Base-by-base conservation (phyloP, 2,329 filamentous ascomycete genomes). In the Colletotrichum gigasporum region DNA sequence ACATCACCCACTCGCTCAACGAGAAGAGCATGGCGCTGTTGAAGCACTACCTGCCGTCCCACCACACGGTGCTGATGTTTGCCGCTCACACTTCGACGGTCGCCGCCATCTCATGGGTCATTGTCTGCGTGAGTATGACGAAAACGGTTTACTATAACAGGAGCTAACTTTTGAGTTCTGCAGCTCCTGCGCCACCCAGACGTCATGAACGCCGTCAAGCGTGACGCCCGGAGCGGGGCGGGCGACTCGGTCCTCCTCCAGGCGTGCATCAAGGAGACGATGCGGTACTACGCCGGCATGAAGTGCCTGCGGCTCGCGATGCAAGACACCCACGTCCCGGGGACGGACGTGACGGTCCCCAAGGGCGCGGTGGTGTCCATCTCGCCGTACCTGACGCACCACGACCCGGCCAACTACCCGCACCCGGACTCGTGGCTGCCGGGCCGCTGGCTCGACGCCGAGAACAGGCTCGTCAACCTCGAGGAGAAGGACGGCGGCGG, bases 181-280 rank as follows among this genome's bases (percentile, higher is more conserved):
- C n/a, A 68, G 60, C 63, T 70, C 28, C 32, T 70, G 30, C 63
- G 67, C 16, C 50, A 64, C 16, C 68, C 69, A 1, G 64, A 65
- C 6, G 51, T 66, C 8, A 56, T 70, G 66, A 44, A 51, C 9
- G 47, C 44, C 22, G 63, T 70, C 20, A 61, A 54, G 24, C 32
- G 41, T 9, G 66, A 71, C 10, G 56, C 69, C 4, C 60, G 68
- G 9, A 54, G 55, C n/a, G 59, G 56, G 2, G 11, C 34, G 8
- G 16, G 22, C 20, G 52, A 63, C 10, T 63, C 62, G 4, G 34
- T 51, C 1, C 64, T 70, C 4, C 30, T 71, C 8, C 66, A 65
- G 30, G 68, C 67, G 12, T 65, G 66, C 30, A 67, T 71, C 34
- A 68, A 63, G 37, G 68, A 71, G 53, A 69, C 69, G 2, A 50